A percentile compares a stretch with the other conserved stretches of the same genome.
phyloP scores from a whole-genome alignment of 2,329 filamentous ascomycete species.

The Phaeosphaeria sp. region DNA sequence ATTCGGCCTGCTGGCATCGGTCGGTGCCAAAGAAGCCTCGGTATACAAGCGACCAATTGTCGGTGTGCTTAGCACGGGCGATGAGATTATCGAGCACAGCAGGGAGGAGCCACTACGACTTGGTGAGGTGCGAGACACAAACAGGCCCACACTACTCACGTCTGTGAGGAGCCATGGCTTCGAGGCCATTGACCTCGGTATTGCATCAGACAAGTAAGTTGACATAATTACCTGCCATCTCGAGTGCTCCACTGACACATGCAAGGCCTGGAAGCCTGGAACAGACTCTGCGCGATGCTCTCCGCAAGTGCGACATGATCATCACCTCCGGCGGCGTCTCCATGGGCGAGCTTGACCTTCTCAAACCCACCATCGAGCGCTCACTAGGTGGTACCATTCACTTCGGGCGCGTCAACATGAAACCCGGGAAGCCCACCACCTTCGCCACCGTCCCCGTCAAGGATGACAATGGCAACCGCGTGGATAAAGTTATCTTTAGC shows the following conservation, averaged over 20 bases:
- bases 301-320: constrained; percentile 79
- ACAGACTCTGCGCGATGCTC: constrained; percentile 74
- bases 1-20: constrained; percentile 85
- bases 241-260: constrained; percentile 11
- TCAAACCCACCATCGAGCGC: constrained; percentile 95
- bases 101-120: constrained; percentile 67
- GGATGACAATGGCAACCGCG: constrained; percentile 58
- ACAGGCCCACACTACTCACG: constrained; percentile 84
- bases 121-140: constrained; percentile 93
- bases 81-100: constrained; percentile 85
- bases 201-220: constrained; percentile 72
- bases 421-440: constrained; percentile 96
- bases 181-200: constrained; percentile 82
- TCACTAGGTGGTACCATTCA: constrained; percentile 90
- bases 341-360: constrained; percentile 96
- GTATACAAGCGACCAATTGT: constrained; percentile 80
- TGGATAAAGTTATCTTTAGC: constrained; percentile 80
- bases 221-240: neutral
- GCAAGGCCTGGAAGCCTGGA: constrained; percentile 73
- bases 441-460: constrained; percentile 86
- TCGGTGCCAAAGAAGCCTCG: constrained; percentile 74
- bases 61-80: constrained; percentile 90
- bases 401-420: constrained; percentile 96
- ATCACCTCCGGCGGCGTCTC: constrained; percentile 94
- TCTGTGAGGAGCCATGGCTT: constrained; percentile 78